Base-by-base conservation (phyloP, 2,329 filamentous ascomycete genomes). In the Neofusicoccum umdonicola region DNA sequence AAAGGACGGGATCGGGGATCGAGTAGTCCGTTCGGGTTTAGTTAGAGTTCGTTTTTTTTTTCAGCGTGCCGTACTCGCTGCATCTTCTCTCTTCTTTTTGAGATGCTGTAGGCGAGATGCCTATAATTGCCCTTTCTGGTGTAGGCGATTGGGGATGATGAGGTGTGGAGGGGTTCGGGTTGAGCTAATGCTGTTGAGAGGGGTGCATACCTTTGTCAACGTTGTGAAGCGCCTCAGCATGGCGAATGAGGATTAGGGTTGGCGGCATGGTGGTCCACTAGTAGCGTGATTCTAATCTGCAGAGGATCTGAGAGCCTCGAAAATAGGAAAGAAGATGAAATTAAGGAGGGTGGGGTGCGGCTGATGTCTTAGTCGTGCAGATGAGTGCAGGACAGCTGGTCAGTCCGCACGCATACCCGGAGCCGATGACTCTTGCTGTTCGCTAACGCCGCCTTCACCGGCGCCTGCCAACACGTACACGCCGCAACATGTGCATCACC, bases 191-290 rank as follows among this genome's bases (percentile, higher is more conserved):
- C 4, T 44, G 65, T 31, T 48, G 51, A 13, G 19, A 13, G 62
- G 22, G 19, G 39, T 31, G 13, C 62, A 44, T 72, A 71, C 66
- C 73, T 69, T 71, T 69, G 22, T 75, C 73, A 8, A 77, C 76
- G 63, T 81, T 81, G 69, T 81, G 79, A n/a, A 77, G 69, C 1
- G 79, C 80, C 66, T 81, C 76, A 2, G 78, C 80, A 66, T 81
- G 80, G 64, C 80, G 74, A 65, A 82, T 80, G 15, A 82, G 75
- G 45, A 82, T 73, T 4, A 82, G 68, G 8, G 75, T 81, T n/a
- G 80, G 80, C 47, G 80, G 71, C 80, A 80, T 79, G 27, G 51
- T 64, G 37, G 19, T 44, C 13, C n/a, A 5, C 2, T 11, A 15
- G n/a, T 12, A 19, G 8, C 9, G 22, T 34, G 5, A 22, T n/a